These are phyloP conservation scores for Leucocoprinus leucothites DNA, from an alignment of 768 basidiomycete genomes.

Conservation along the genomic window DNA sequence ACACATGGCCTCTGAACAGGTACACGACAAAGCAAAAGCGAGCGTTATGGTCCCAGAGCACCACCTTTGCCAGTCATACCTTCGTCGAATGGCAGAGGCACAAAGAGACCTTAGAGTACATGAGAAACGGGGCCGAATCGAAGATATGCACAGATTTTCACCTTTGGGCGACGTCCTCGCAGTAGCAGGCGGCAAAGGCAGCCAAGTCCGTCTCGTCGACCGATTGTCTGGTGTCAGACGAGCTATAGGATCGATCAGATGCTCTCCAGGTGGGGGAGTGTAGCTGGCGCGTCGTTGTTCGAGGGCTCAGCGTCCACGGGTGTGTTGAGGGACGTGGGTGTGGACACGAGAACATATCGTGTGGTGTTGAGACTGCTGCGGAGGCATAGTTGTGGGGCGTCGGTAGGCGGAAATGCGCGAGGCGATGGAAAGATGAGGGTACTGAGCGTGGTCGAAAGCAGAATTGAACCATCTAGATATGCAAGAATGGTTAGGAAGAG, in stretches of 20 bases:
- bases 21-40: conserved; percentile 43
- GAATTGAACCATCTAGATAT: too few species aligned
- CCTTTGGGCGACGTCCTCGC: conserved; percentile 50
- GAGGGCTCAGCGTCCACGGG: not conserved
- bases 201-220: conserved; percentile 85
- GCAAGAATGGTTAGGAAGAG: too few species aligned
- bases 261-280: conserved; percentile 49
- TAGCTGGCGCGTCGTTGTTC: conserved; percentile 79
- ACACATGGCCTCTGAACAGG: conserved; percentile 89
- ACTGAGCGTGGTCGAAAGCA: too few species aligned
- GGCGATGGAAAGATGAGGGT: conserved; percentile 89
- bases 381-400: conserved; percentile 96
- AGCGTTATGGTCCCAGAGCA: conserved; percentile 81
- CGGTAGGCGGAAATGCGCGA: conserved; percentile 66
- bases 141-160: too few species aligned
- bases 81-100: not conserved
- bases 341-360: conserved; percentile 51
- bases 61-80: conserved; percentile 42
- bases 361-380: conserved; percentile 70
- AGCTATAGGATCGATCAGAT: conserved; percentile 83
- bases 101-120: conserved; percentile 1
- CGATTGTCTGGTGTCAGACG: conserved; percentile 87
- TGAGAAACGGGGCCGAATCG: conserved; percentile 37
- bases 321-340: conserved; percentile 20
- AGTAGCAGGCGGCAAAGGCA: conserved; percentile 67